Percentiles rank a stretch among this genome's conserved stretches.
Evolutionary conservation across 495 filamentous ascomycete genomes (phyloP).

Genomic region (Pseudoneurospora amorphoporcata): DNA sequence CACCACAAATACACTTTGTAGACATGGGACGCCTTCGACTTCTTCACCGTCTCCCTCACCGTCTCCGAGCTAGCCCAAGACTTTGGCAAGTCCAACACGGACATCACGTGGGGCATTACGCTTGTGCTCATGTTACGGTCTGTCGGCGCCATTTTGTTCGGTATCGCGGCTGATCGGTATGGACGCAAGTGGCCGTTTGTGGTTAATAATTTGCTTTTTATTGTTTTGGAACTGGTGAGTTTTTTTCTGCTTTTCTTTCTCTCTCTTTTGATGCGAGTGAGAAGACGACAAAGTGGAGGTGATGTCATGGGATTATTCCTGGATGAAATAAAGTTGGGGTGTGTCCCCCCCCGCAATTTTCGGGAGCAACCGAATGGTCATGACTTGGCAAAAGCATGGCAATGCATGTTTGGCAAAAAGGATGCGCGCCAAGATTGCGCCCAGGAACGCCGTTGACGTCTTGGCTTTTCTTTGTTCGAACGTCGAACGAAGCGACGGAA

Average conservation of each 20-base stretch:
- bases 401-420: neutral
- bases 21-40: constrained; percentile 85
- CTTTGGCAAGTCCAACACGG: constrained; percentile 56
- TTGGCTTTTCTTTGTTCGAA: neutral
- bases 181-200: constrained; percentile 86
- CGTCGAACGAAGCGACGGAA: neutral
- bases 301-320: neutral
- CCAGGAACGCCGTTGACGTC: neutral
- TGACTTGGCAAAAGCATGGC: neutral
- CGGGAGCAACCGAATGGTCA: neutral
- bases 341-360: neutral
- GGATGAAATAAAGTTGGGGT: neutral
- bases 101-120: constrained; percentile 89
- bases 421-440: neutral
- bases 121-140: constrained; percentile 73
- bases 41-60: constrained; percentile 80
- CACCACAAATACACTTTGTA: constrained; percentile 12
- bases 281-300: neutral
- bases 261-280: neutral
- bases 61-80: constrained; percentile 53
- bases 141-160: constrained; percentile 63
- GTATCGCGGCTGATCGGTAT: constrained; percentile 71
- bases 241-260: neutral
- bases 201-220: constrained; percentile 73
- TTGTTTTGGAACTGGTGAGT: constrained; percentile 58